A percentile compares a stretch with the other conserved stretches of the same genome.
phyloP scores from a whole-genome alignment of 2,329 filamentous ascomycete genomes.

The Exophiala aquamarina region DNA sequence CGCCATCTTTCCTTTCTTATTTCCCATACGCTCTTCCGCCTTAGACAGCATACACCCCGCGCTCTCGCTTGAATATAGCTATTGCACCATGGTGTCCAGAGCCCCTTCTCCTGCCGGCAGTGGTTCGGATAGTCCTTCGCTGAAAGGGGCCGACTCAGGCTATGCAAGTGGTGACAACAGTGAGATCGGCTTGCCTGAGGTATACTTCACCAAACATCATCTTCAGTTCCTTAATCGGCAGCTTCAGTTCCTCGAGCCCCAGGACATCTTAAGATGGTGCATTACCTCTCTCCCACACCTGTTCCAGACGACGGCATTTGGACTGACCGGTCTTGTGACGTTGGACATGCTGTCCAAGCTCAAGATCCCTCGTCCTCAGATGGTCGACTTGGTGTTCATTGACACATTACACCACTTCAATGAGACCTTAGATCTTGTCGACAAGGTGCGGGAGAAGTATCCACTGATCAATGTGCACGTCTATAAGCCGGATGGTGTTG shows the following conservation, averaged over 20 bases:
- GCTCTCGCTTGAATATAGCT: conserved; percentile 2
- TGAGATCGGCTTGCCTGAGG: conserved; percentile 65
- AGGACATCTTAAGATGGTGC: conserved; percentile 91
- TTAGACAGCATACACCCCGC: not conserved
- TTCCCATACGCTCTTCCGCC: not conserved
- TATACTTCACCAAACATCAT: conserved; percentile 85
- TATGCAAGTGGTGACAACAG: conserved; percentile 73
- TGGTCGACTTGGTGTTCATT: conserved; percentile 66
- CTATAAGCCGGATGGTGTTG: conserved; percentile 79
- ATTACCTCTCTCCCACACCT: conserved; percentile 86
- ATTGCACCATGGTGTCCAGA: conserved; percentile 17
- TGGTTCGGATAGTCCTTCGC: conserved; percentile 22
- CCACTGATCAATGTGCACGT: conserved; percentile 78
- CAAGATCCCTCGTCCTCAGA: conserved; percentile 47
- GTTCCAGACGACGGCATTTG: conserved; percentile 83
- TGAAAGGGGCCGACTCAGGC: conserved; percentile 68
- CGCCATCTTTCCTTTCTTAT: conserved; percentile 4
- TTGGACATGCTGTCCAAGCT: conserved; percentile 66
- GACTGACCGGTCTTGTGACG: conserved; percentile 75
- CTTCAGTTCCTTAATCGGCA: conserved; percentile 88
- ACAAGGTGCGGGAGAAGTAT: conserved; percentile 74
- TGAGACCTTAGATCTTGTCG: conserved; percentile 72
- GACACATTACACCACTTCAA: conserved; percentile 81
- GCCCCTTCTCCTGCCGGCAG: conserved; percentile 16
- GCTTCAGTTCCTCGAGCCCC: conserved; percentile 80